Evolutionary conservation across 2,329 filamentous ascomycete species (phyloP), one percentile per base, ranked within the genome.

Genomic region (Westerdykella sp.): DNA sequence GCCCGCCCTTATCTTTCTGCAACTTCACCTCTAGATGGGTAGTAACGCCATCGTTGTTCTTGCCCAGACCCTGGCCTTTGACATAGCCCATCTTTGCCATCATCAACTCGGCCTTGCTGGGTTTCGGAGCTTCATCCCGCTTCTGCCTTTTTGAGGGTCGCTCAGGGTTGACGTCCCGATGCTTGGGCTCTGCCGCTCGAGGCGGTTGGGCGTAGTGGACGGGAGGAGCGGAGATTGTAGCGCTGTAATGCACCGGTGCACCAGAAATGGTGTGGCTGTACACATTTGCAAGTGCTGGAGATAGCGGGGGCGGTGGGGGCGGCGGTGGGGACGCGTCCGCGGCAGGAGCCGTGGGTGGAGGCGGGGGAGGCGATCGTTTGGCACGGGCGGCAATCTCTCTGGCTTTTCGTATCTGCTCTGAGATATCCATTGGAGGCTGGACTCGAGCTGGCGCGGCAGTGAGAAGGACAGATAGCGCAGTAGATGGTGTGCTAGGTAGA

Each of bases 41-140:
- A 42, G 87, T 76, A 56, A 98, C 96, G 47, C 93, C 93, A 18
- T 82, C 81, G 25, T 81, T 81, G 49, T 83, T 79, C 13, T 87
- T 89, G 53, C 93, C 93, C 4, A 98, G 79, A 15, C 93, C 93
- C 49, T 84, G 78, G 18, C 93, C 93, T 59, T 90, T 84, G 30
- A 82, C 84, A 87, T 90, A 97, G 43, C 93, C 93, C 69, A 95
- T 93, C 64, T 96, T 97, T 48, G 81, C 79, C 81, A 98, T 88
- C 43, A 97, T 78, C 28, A 89, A 84, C 53, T 89, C 80, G 0
- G 88, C 93, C 65, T 95, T 95, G 40, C 84, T 86, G 15, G 66
- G 57, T 65, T 30, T 70, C 59, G 34, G 68, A 62, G 4, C 63
- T 43, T 40, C 60, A 49, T 12, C 53, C 52, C 34, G 52, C 49